Evolutionary conservation across 352 stramenopile genomes (phyloP), one percentile per base, ranked within the genome.

Genomic region (Peronospora destructor): DNA sequence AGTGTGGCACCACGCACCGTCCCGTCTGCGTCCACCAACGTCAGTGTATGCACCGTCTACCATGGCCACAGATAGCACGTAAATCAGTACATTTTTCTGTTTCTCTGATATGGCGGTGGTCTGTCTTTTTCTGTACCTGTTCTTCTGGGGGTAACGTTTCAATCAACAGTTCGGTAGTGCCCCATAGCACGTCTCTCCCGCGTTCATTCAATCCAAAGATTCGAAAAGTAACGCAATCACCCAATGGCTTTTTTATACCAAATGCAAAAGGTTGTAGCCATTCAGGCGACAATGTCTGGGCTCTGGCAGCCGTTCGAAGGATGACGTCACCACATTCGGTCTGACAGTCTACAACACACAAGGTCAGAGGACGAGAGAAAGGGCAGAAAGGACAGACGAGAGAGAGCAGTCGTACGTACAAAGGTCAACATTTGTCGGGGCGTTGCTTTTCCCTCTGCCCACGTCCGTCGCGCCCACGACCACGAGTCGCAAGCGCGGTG

Each of bases 231-330:
- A 83, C 59, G 13, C 16, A 36, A 29, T 74, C 64, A 26, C 68
- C 74, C 23, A 85, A 62, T 34, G 68, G 53, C 42, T 76, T 71
- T 45, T 68, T 67, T 29, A 76, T 63, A 25, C 74, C 71, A 28
- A 89, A 84, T 10, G 59, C 71, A 45, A 82, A 69, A 34, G 72
- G 65, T 35, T 84, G 61, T 14, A 65, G 48, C 77, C 75, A 89
- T 37, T 62, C 41, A 0, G 77, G 77, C 43, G 50, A 52, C 42
- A 55, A 70, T 16, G 77, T 84, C 52, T 74, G 64, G 41, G 46
- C 35, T 45, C 71, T 55, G 0, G 66, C 60, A 10, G 71, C 71
- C 4, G 73, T 86, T 25, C 73, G 65, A 35, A 76, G 32, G 32
- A 76, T 61, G 17, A 73, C 64, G 12, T 67, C 59, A 4, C 77